Base-by-base conservation (phyloP, 805 yeast species). In the Ogataea paraovalis region DNA sequence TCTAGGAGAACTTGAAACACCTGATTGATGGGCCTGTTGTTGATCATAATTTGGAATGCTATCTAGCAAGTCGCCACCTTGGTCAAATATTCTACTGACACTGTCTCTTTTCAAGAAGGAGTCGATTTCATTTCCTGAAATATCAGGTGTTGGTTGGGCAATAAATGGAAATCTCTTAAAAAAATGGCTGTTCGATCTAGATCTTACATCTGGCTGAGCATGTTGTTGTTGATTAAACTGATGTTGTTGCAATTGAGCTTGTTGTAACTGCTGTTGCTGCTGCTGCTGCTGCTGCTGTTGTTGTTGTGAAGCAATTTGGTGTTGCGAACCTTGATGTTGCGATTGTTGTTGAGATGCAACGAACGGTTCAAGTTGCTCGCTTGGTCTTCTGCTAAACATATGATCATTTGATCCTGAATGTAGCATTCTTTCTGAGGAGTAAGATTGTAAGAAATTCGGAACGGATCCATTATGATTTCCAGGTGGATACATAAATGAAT, bases 351-450 rank as follows among this genome's bases (percentile, higher is more conserved):
- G 60, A 3, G 39, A 39, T 4, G 76, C 69, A 43, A 69, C 65
- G 52, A 75, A 76, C 1, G 78, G 75, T 45, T 76, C 81, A 43
- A 75, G 50, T 44, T 74, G 79, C 53, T 77, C 80, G 42, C 78
- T 70, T n/a, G 73, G 76, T 42, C 79, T 62, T 52, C 78, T 64
- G 40, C 44, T 61, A 49, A 50, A 56, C 51, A 58, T 55, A 52
- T 47, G 68, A 45, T 58, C 67, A 42, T 36, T 45, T 5, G 57
- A 36, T 14, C 40, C 49, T 13, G 56, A 42, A 34, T 57, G 60
- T 8, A 54, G 46, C 46, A 53, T 42, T 43, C 64, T 47, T 21
- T 61, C 66, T 0, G 65, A 50, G 3, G 62, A 51, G 41, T 62
- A 63, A 7, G 67, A 61, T 44, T 52, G 67, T 18, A 46, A 19